A percentile compares a stretch with the other conserved stretches of the same genome.
Conservation (phyloP, 768 basidiomycete genomes). For the Lentinula raphanica region DNA sequence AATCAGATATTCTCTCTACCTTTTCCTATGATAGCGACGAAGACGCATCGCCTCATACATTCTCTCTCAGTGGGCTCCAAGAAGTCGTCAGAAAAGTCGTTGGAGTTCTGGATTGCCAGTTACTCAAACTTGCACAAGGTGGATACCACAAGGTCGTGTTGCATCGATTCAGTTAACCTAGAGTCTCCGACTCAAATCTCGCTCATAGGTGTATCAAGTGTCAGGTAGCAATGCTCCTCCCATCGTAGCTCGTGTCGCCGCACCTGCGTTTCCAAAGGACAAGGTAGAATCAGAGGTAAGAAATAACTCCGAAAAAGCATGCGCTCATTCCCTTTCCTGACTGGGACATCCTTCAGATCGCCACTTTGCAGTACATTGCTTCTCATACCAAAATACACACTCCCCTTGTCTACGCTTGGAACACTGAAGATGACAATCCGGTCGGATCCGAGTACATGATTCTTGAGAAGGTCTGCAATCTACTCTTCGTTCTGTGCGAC, state of each 20-base stretch:
- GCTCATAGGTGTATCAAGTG: constrained; percentile 12
- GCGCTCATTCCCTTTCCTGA: not conserved
- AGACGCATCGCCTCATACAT: not conserved
- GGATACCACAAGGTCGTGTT: constrained; percentile 15
- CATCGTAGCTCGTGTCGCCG: constrained; percentile 13
- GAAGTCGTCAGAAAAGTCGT: constrained; percentile 6
- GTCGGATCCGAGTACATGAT: constrained; percentile 18
- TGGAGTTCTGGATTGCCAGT: not conserved
- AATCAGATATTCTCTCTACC: not conserved
- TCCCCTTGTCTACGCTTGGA: constrained; percentile 13
- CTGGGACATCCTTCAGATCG: constrained; percentile 9
- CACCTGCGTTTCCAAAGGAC: constrained; percentile 16
- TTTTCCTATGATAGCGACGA: constrained; percentile 13
- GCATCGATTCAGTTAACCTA: not conserved
- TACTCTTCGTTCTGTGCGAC: not conserved
- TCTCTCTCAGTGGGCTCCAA: constrained; percentile 6
- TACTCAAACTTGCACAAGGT: constrained; percentile 13
- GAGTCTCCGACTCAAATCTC: not conserved
- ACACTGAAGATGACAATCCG: constrained; percentile 12
- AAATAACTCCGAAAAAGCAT: too few species aligned
- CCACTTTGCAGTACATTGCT: constrained; percentile 14
- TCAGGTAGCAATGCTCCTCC: not conserved
- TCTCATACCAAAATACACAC: constrained; percentile 11
- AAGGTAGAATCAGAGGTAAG: constrained; percentile 17
- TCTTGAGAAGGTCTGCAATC: constrained; percentile 12